These are phyloP conservation scores for Fusarium tuaranense DNA, from an alignment of 2,329 filamentous ascomycete species.

Conservation along the genomic window DNA sequence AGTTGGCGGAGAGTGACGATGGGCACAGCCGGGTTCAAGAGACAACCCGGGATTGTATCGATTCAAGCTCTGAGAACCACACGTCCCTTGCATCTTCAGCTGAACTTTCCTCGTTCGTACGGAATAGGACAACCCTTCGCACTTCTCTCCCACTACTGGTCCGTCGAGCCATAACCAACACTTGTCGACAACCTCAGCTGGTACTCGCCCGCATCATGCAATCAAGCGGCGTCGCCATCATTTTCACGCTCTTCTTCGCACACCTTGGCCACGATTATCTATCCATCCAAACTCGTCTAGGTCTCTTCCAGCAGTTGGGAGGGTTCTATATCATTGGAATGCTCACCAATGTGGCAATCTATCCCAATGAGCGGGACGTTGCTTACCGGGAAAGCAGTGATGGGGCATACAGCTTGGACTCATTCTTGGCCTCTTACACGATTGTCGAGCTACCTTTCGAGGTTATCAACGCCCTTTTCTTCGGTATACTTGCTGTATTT, in stretches of 20 bases:
- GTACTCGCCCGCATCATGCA: conserved; percentile 76
- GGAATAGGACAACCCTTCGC: conserved; percentile 65
- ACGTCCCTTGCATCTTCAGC: conserved; percentile 71
- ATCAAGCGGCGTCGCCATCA: conserved; percentile 71
- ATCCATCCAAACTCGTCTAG: conserved; percentile 78
- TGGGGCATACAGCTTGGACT: conserved; percentile 75
- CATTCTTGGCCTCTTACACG: conserved; percentile 78
- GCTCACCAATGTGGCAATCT: conserved; percentile 82
- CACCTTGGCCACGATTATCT: conserved; percentile 77
- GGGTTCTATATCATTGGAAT: conserved; percentile 82
- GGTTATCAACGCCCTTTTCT: conserved; percentile 72
- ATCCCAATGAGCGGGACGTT: conserved; percentile 78
- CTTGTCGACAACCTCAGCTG: conserved; percentile 73
- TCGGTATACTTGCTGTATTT: conserved; percentile 72
- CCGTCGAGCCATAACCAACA: conserved; percentile 75
- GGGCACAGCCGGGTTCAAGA: too few species aligned
- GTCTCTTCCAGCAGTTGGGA: conserved; percentile 78
- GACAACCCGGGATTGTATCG: too few species aligned
- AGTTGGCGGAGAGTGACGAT: neutral
- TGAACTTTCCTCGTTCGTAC: conserved; percentile 75
- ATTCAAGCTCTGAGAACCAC: conserved; percentile 4
- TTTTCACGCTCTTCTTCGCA: conserved; percentile 77
- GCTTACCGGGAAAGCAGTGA: conserved; percentile 84
- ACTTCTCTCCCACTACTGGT: conserved; percentile 76
- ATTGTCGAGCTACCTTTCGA: conserved; percentile 79